Evolutionary conservation across 345 rosid genomes (phyloP).

Genomic region (Eucalyptus coolabah): DNA sequence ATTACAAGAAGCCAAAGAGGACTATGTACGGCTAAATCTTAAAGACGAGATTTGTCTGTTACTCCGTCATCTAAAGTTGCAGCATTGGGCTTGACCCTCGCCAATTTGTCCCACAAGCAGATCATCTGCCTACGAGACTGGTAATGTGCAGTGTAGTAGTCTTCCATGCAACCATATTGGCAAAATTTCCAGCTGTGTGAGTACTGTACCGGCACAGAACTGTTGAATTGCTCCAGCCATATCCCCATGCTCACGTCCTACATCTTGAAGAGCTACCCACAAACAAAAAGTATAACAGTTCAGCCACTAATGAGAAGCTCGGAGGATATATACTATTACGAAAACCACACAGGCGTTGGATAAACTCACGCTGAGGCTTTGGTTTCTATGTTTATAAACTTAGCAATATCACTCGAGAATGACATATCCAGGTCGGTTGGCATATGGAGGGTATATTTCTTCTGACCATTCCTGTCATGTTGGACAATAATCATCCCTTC

Average conservation of each 20-base stretch:
- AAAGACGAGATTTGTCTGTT: neutral
- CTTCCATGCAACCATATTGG: slow-evolving; percentile 85
- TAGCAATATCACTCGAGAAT: slow-evolving; percentile 72
- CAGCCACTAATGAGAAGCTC: neutral
- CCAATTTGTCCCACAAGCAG: slow-evolving; percentile 82
- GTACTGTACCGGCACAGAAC: slow-evolving; percentile 52
- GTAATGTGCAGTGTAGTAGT: slow-evolving; percentile 87
- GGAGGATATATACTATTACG: neutral
- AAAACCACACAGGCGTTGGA: neutral
- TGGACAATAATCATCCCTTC: neutral
- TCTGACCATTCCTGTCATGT: slow-evolving; percentile 94
- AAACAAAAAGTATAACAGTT: neutral
- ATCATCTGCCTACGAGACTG: slow-evolving; percentile 96
- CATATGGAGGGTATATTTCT: slow-evolving; percentile 87
- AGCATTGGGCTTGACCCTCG: slow-evolving; percentile 64
- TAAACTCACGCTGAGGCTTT: slow-evolving; percentile 56
- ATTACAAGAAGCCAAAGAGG: neutral
- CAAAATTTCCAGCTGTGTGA: slow-evolving; percentile 95
- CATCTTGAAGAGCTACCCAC: slow-evolving; percentile 85
- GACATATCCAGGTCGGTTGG: slow-evolving; percentile 88
- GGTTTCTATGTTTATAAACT: slow-evolving; percentile 49
- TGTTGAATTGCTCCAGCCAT: slow-evolving; percentile 91
- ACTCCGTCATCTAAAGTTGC: slow-evolving; percentile 66
- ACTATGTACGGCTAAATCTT: neutral
- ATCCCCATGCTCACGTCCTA: slow-evolving; percentile 98